Evolutionary conservation across 2,329 filamentous ascomycete species (phyloP).

Genomic region (Ophiostoma sp.): DNA sequence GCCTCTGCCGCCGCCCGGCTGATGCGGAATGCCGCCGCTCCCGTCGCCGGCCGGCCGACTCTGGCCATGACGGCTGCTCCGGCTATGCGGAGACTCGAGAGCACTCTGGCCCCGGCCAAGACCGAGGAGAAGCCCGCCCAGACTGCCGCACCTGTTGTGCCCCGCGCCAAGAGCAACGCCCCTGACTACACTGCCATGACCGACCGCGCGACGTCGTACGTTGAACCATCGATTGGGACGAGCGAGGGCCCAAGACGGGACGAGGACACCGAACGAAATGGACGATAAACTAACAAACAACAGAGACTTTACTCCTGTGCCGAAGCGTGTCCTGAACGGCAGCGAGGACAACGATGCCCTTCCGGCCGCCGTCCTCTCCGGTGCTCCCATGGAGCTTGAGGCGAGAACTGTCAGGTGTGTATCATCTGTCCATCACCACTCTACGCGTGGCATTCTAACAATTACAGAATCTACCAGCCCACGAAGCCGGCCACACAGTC

Average conservation of each 20-base stretch:
- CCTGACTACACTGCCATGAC: constrained; percentile 75
- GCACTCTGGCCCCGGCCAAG: constrained; percentile 44
- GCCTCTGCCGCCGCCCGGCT: constrained; percentile 47
- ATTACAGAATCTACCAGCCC: constrained; percentile 76
- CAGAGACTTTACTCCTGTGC: constrained; percentile 86
- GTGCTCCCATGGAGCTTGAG: constrained; percentile 89
- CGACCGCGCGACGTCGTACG: constrained; percentile 89
- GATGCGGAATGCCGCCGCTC: constrained; percentile 40
- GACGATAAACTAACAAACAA: background rate
- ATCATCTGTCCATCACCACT: background rate
- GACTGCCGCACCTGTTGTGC: constrained; percentile 32
- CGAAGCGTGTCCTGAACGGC: constrained; percentile 83
- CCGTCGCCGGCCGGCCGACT: constrained; percentile 25
- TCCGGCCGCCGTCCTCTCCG: constrained; percentile 80
- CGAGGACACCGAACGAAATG: background rate
- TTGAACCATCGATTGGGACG: constrained; percentile 1
- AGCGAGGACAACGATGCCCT: constrained; percentile 71
- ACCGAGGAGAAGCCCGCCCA: constrained; percentile 33
- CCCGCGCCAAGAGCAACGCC: constrained; percentile 50
- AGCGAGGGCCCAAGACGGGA: background rate
- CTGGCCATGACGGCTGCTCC: constrained; percentile 33
- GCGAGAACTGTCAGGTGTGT: constrained; percentile 85
- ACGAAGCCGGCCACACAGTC: constrained; percentile 95
- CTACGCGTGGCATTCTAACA: background rate
- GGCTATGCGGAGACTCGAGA: constrained; percentile 50